These are phyloP conservation scores for Irpex sp. DNA, from an alignment of 1,284 basidiomycete species.

Conservation along the genomic window DNA sequence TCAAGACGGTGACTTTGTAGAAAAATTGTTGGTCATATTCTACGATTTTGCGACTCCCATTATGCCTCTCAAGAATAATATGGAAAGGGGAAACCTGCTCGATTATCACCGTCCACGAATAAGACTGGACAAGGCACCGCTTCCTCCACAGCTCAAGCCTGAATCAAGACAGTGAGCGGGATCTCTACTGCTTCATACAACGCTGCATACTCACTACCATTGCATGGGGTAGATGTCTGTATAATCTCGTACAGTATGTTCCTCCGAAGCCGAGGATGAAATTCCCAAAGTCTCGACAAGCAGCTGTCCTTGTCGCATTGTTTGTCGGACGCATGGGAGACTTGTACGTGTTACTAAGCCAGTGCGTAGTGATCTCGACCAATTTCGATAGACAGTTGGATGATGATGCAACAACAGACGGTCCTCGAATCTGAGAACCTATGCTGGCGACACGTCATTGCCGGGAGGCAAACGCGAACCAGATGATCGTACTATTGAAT, in stretches of 20 bases:
- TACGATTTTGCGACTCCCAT: no score
- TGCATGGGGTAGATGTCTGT: conserved; percentile 47
- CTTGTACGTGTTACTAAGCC: conserved; percentile 75
- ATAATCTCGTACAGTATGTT: conserved; percentile 53
- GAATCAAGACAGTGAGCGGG: conserved; percentile 13
- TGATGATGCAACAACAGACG: conserved; percentile 43
- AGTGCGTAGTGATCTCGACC: conserved; percentile 40
- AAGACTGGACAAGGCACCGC: conserved; percentile 5
- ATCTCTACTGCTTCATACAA: not conserved
- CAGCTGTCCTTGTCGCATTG: conserved; percentile 74
- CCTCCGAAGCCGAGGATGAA: conserved; percentile 38
- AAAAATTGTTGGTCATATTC: no score
- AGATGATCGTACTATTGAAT: conserved; percentile 65
- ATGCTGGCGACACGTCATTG: conserved; percentile 80
- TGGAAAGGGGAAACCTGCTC: conserved; percentile 3
- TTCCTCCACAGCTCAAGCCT: conserved; percentile 11
- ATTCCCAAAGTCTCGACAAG: conserved; percentile 54
- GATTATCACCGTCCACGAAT: conserved; percentile 13
- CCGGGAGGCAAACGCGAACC: conserved; percentile 80
- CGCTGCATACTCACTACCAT: not conserved
- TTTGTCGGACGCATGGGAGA: conserved; percentile 82
- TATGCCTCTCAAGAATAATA: not conserved
- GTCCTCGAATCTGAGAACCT: conserved; percentile 65
- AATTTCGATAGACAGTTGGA: not conserved
- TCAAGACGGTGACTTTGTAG: no score